phyloP scores from a whole-genome alignment of 1,284 basidiomycete genomes.

The Thelephora terrestris region DNA sequence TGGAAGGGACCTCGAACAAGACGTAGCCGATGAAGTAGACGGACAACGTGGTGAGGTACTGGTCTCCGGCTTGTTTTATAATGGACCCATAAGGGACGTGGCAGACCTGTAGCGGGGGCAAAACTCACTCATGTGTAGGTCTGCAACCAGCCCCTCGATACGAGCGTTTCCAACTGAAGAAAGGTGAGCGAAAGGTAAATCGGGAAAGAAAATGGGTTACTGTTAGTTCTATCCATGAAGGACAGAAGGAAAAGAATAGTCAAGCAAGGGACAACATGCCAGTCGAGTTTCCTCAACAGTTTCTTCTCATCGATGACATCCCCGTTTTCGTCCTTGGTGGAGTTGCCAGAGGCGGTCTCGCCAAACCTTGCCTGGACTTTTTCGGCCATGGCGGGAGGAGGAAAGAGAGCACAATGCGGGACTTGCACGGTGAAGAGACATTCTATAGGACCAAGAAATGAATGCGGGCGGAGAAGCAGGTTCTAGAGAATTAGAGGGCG shows the following conservation, averaged over 20 bases:
- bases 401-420: no score
- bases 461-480: no score
- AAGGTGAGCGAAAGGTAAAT: no score
- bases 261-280: slow-evolving; percentile 37
- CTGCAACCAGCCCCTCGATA: slow-evolving; percentile 16
- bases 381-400: no score
- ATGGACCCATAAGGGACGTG: slow-evolving; percentile 21
- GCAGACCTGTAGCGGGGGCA: neutral
- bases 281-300: slow-evolving; percentile 17
- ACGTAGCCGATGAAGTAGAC: slow-evolving; percentile 62
- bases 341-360: no score
- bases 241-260: slow-evolving; percentile 56
- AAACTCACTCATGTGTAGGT: slow-evolving; percentile 6
- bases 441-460: no score
- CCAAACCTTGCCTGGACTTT: no score
- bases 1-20: slow-evolving; percentile 53
- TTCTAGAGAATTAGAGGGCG: no score
- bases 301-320: slow-evolving; percentile 5
- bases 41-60: slow-evolving; percentile 52
- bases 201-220: neutral
- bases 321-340: no score
- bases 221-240: slow-evolving; percentile 46
- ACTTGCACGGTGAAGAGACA: no score
- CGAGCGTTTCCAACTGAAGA: no score
- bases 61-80: slow-evolving; percentile 23